phyloP scores from a whole-genome alignment of 345 rosid genomes.

The Odontarrhena argentea region DNA sequence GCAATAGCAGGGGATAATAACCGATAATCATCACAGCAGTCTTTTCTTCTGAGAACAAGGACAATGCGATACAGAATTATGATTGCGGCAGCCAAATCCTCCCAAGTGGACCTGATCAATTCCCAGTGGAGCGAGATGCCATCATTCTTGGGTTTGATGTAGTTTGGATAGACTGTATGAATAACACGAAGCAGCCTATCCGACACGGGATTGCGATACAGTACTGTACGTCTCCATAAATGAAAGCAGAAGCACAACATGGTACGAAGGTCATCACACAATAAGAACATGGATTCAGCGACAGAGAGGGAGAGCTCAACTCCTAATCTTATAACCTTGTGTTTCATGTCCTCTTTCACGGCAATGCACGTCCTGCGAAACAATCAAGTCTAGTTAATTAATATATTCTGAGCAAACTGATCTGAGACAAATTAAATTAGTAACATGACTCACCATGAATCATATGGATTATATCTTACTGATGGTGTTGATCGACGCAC shows the following conservation, averaged over 20 bases:
- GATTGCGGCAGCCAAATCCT: not conserved
- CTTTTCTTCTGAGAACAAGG: not conserved
- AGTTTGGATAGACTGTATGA: too few relatives aligned
- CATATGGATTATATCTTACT: not conserved
- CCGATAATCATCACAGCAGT: not conserved
- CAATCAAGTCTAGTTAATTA: not conserved
- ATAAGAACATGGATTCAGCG: not conserved
- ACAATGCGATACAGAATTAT: constrained; percentile 3
- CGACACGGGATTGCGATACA: not conserved
- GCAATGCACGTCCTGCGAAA: not conserved
- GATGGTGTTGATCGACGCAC: not conserved
- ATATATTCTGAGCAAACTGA: not conserved
- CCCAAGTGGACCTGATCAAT: not conserved
- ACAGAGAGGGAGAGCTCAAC: constrained; percentile 6
- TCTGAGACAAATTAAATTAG: too few relatives aligned
- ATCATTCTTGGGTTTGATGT: not conserved
- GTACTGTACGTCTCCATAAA: not conserved
- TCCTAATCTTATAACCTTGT: not conserved
- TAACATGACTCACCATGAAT: not conserved
- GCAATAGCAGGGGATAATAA: not conserved
- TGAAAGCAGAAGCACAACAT: not conserved
- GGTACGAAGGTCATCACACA: not conserved
- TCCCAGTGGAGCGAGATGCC: not conserved
- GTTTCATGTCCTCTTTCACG: not conserved
- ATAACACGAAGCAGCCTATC: not conserved